Percentiles rank a stretch among this genome's conserved stretches.
Conservation (phyloP, 2,329 filamentous ascomycete species). For the Aspergillus fumigatus region DNA sequence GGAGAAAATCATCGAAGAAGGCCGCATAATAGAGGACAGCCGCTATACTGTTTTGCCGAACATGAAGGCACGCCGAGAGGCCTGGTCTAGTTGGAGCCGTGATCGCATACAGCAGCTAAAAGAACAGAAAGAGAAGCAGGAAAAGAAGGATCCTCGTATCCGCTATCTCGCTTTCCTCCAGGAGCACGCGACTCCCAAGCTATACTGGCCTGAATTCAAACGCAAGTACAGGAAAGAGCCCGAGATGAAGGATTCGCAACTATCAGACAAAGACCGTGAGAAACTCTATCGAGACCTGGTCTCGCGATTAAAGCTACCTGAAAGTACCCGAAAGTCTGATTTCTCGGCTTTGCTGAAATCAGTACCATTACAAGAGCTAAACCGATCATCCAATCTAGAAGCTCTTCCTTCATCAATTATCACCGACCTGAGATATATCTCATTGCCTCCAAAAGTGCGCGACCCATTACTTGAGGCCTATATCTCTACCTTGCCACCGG, state of each 20-base stretch:
- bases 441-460: slow-evolving; percentile 35
- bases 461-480: slow-evolving; percentile 41
- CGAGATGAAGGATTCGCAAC: slow-evolving; percentile 56
- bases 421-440: slow-evolving; percentile 43
- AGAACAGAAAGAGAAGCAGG: slow-evolving; percentile 67
- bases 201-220: slow-evolving; percentile 97
- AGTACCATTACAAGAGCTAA: slow-evolving; percentile 35
- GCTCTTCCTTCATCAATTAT: slow-evolving; percentile 39
- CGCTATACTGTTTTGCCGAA: slow-evolving; percentile 80
- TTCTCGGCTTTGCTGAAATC: slow-evolving; percentile 43
- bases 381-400: slow-evolving; percentile 36
- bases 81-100: slow-evolving; percentile 78
- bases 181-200: slow-evolving; percentile 76
- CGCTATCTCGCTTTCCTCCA: slow-evolving; percentile 79
- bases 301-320: slow-evolving; percentile 42
- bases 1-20: slow-evolving; percentile 83
- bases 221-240: slow-evolving; percentile 80
- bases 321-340: slow-evolving; percentile 44
- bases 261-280: slow-evolving; percentile 47
- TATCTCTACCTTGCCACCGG: slow-evolving; percentile 38
- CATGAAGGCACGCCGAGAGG: slow-evolving; percentile 75
- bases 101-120: slow-evolving; percentile 69
- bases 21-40: slow-evolving; percentile 74
- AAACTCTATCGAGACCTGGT: slow-evolving; percentile 47
- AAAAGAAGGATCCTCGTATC: slow-evolving; percentile 77